phyloP scores from a whole-genome alignment of 805 yeast genomes.

The Isabelozyma gotoi region DNA sequence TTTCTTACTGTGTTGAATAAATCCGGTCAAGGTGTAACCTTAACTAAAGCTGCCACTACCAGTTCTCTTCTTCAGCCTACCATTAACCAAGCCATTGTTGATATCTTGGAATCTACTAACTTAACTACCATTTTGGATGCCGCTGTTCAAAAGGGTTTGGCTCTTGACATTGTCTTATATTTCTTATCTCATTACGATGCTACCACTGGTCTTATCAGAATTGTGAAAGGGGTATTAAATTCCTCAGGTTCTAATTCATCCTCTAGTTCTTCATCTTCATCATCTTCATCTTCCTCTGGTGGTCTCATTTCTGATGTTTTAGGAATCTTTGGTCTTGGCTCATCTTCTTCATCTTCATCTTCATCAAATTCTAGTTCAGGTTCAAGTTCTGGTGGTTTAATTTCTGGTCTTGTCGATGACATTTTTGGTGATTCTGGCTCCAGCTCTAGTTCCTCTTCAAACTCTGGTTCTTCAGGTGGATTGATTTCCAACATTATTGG shows the following conservation, averaged over 20 bases:
- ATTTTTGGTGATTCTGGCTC: not conserved
- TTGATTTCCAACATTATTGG: not conserved
- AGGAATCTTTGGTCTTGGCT: not conserved
- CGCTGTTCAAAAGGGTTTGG: constrained; percentile 25
- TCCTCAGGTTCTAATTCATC: not conserved
- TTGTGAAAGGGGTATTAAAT: not conserved
- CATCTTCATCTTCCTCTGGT: not conserved
- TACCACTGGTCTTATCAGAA: constrained; percentile 1
- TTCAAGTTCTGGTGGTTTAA: not conserved
- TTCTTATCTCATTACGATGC: constrained; percentile 7
- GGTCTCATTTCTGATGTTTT: not conserved
- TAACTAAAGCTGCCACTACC: constrained; percentile 19
- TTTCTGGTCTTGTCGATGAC: not conserved
- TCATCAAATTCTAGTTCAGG: not conserved
- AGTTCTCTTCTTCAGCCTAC: constrained; percentile 24
- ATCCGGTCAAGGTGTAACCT: constrained; percentile 18
- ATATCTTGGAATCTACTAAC: constrained; percentile 18
- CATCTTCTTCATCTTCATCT: not conserved
- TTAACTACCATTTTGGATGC: constrained; percentile 19
- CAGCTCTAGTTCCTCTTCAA: not conserved
- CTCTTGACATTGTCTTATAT: constrained; percentile 20
- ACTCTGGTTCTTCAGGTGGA: not conserved
- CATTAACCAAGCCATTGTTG: constrained; percentile 20
- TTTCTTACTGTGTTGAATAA: constrained; percentile 14
- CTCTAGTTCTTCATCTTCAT: not conserved